Percentiles rank a stretch among this genome's conserved stretches.
Conservation (phyloP, 768 basidiomycete species). For the Hysterangium stoloniferum region DNA sequence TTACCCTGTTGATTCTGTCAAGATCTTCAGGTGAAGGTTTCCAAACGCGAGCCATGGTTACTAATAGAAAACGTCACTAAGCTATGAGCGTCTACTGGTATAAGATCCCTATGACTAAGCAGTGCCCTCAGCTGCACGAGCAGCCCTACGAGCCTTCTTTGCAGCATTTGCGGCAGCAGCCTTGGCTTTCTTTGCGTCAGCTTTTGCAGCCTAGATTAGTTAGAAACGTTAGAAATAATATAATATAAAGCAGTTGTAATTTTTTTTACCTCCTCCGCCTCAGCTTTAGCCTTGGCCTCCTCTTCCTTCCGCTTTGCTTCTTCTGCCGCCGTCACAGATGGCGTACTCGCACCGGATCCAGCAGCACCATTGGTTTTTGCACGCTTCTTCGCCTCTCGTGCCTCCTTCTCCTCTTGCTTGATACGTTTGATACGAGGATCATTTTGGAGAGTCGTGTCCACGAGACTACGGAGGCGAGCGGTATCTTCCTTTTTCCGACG, state of each 20-base stretch:
- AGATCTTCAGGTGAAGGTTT: slow-evolving; percentile 7
- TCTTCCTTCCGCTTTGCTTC: slow-evolving; percentile 57
- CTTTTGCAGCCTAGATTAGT: slow-evolving; percentile 41
- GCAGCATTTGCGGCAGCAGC: slow-evolving; percentile 83
- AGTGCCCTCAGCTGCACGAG: slow-evolving; percentile 42
- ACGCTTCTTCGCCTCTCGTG: slow-evolving; percentile 77
- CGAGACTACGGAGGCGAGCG: slow-evolving; percentile 75
- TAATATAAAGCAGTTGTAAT: not conserved
- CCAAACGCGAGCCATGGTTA: slow-evolving; percentile 5
- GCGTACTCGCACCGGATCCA: slow-evolving; percentile 37
- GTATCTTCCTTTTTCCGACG: slow-evolving; percentile 97
- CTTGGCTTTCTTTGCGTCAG: slow-evolving; percentile 79
- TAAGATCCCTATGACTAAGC: no score
- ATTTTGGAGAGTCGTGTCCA: slow-evolving; percentile 74
- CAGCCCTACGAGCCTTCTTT: slow-evolving; percentile 76
- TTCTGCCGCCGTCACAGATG: slow-evolving; percentile 42
- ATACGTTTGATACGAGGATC: slow-evolving; percentile 97
- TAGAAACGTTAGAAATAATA: not conserved
- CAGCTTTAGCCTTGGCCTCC: slow-evolving; percentile 73
- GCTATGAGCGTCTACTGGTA: no score
- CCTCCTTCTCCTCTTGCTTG: slow-evolving; percentile 94
- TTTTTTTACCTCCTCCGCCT: slow-evolving; percentile 65
- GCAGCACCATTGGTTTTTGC: slow-evolving; percentile 27
- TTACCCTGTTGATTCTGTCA: slow-evolving; percentile 8
- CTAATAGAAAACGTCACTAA: not conserved